These are phyloP conservation scores for Vanilla planifolia DNA, from an alignment of 106 monocot genomes.

Conservation along the genomic window DNA sequence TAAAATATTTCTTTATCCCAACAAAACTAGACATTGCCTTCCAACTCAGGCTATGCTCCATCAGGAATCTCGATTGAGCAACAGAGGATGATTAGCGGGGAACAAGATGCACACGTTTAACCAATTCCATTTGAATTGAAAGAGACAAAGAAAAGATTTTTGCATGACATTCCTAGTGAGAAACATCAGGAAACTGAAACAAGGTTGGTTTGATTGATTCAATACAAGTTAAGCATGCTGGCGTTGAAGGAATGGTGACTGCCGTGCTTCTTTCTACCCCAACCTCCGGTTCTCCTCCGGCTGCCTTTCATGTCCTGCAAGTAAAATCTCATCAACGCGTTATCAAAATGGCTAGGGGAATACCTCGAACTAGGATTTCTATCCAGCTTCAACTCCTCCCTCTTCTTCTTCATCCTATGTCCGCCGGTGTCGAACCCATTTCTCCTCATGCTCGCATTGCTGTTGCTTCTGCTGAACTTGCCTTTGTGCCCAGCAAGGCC, in stretches of 20 bases:
- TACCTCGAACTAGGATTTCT: conserved; percentile 74
- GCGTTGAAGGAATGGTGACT: conserved; percentile 45
- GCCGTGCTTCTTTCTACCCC: conserved; percentile 19
- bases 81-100: too few relatives aligned
- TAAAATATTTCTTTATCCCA: too few relatives aligned
- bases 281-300: conserved; percentile 21
- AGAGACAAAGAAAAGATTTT: neutral
- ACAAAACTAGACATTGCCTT: too few relatives aligned
- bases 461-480: conserved; percentile 51
- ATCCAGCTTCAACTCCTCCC: conserved; percentile 41
- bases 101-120: neutral
- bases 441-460: conserved; percentile 59
- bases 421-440: neutral
- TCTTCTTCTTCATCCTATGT: conserved; percentile 7
- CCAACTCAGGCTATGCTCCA: too few relatives aligned
- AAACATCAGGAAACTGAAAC: conserved; percentile 26
- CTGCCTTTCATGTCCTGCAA: conserved; percentile 65
- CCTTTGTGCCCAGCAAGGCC: conserved; percentile 17
- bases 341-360: conserved; percentile 48
- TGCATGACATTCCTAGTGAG: neutral
- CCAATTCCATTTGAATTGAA: neutral
- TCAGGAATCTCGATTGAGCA: too few relatives aligned
- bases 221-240: conserved; percentile 68
- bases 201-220: conserved; percentile 1
- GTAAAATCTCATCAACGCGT: conserved; percentile 79